Conservation (phyloP, 2,329 filamentous ascomycete genomes). For the Aaosphaeria pasadenensis region DNA sequence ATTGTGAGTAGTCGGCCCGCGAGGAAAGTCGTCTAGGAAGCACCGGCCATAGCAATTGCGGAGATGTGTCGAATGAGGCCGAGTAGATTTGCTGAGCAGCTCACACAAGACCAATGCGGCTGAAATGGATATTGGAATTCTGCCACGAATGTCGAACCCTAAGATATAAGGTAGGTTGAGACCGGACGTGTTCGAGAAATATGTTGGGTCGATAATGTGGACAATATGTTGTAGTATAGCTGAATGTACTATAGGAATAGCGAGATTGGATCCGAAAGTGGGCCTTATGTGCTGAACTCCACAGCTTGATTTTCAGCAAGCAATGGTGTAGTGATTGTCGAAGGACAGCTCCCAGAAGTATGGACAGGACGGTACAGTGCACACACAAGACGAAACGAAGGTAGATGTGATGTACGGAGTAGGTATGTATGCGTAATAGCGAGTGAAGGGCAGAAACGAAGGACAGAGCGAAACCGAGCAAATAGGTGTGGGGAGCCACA, state of each 20-base stretch:
- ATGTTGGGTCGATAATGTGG: conserved; percentile 23
- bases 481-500: conserved; percentile 27
- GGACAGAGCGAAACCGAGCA: conserved; percentile 16
- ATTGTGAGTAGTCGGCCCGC: too few species aligned
- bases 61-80: background rate
- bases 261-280: conserved; percentile 16
- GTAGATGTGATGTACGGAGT: conserved; percentile 5
- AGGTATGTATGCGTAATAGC: conserved; percentile 6
- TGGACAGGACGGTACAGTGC: too few species aligned
- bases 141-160: too few species aligned
- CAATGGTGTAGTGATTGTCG: too few species aligned
- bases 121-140: conserved; percentile 3
- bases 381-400: conserved; percentile 12
- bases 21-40: background rate
- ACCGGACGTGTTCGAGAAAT: conserved; percentile 29
- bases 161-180: conserved; percentile 4
- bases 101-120: conserved; percentile 10
- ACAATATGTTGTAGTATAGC: conserved; percentile 16
- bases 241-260: conserved; percentile 15
- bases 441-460: conserved; percentile 20
- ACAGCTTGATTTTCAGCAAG: too few species aligned
- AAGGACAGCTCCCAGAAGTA: too few species aligned
- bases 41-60: conserved; percentile 8
- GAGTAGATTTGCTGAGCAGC: background rate
- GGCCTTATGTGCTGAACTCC: conserved; percentile 9